phyloP scores from a whole-genome alignment of 164 flowering plant species.

The Hamamelis virginiana region DNA sequence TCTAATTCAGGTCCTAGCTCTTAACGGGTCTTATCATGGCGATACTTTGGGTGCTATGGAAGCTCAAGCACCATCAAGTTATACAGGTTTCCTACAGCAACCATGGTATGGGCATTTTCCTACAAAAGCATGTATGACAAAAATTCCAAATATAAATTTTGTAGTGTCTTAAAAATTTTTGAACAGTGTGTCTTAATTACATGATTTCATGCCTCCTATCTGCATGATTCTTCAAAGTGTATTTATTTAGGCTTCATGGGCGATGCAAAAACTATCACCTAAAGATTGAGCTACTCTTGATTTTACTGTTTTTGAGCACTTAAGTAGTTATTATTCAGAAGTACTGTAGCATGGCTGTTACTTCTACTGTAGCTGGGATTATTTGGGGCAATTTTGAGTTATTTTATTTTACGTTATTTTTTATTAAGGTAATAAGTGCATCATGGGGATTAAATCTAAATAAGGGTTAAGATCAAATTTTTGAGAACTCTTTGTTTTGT shows the following conservation, averaged over 20 bases:
- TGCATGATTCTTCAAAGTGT: neutral
- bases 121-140: neutral
- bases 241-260: neutral
- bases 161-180: too few relatives aligned
- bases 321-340: neutral
- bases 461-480: too few relatives aligned
- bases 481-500: too few relatives aligned
- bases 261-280: too few relatives aligned
- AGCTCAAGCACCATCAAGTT: slow-evolving; percentile 94
- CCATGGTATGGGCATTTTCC: slow-evolving; percentile 67
- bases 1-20: slow-evolving; percentile 74
- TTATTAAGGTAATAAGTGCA: too few relatives aligned
- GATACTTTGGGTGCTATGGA: slow-evolving; percentile 99
- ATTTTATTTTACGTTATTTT: too few relatives aligned
- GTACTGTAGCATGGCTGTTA: neutral
- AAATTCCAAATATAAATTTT: neutral
- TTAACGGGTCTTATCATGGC: slow-evolving; percentile 95
- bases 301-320: too few relatives aligned
- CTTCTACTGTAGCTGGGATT: neutral
- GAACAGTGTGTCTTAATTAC: too few relatives aligned
- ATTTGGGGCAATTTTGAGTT: neutral
- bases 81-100: slow-evolving; percentile 92
- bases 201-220: neutral
- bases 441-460: too few relatives aligned
- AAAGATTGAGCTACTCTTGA: too few relatives aligned